Evolutionary conservation across 805 yeast species (phyloP), one percentile per base, ranked within the genome.

Genomic region (Spathaspora sp.): DNA sequence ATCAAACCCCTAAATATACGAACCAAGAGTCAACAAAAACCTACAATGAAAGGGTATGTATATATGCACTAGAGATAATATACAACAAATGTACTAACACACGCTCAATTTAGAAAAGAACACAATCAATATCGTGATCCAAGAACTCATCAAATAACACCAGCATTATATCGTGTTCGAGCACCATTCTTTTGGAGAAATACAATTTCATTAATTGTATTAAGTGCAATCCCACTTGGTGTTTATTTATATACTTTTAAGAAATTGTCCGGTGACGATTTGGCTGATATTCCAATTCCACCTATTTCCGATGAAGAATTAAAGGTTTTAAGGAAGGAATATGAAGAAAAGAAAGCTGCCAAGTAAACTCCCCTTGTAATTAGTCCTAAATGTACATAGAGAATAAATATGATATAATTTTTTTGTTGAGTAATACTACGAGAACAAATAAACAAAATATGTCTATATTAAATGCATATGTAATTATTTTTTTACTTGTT

Each of bases 201-300:
- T 67, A 80, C 86, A 63, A 72, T 81, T 17, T 80, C 84, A 0
- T 81, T 92, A 48, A 74, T 75, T 16, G 68, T 79, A 0, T 72
- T 89, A 18, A 69, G 83, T 4, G 79, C 86, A n/a, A 70, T 89
- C 49, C 85, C 94, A 5, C 73, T 80, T 10, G 83, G 88, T 44
- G 86, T 90, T 26, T 92, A 83, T 67, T 56, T 68, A 57, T 78
- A 70, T 59, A 86, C 96, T 0, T 85, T 82, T 77, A 72, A 80
- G 57, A 78, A 81, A 62, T 73, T 88, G 60, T 82, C 81, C 57
- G 76, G 76, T 62, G 97, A 91, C 64, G 96, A 93, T 57, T 90
- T 93, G 66, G 82, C 78, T 45, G 97, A 92, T 65, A 89, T 93
- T 59, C 97, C 97, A 42, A 84, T 93, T 58, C 99, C 99, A 46